These are phyloP conservation scores for Aristolochia contorta DNA, from an alignment of 164 flowering plant species.

Conservation along the genomic window DNA sequence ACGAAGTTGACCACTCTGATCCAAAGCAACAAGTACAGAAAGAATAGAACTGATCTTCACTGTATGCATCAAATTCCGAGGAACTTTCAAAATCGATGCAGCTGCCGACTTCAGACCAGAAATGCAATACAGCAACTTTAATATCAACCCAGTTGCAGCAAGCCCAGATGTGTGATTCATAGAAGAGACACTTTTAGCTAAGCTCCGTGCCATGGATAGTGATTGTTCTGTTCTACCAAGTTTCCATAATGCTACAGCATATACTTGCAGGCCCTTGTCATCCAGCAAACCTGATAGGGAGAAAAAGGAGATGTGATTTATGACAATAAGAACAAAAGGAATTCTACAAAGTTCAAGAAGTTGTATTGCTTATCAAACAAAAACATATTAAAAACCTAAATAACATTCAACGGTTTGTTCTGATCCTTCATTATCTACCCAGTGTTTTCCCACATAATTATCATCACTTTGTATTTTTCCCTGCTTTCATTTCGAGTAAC, in stretches of 20 bases:
- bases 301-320: conserved; percentile 4
- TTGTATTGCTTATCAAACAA: background rate
- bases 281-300: conserved; percentile 58
- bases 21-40: conserved; percentile 59
- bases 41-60: conserved; percentile 56
- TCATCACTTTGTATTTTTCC: background rate
- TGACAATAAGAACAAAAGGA: background rate
- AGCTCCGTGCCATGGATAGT: conserved; percentile 41
- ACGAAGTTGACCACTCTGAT: conserved; percentile 41
- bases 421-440: too few species aligned
- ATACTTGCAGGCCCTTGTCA: conserved; percentile 52
- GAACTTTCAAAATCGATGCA: conserved; percentile 57
- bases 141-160: conserved; percentile 46
- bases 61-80: conserved; percentile 47
- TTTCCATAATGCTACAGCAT: conserved; percentile 68
- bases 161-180: conserved; percentile 36
- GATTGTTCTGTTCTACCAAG: conserved; percentile 61
- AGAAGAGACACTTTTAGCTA: conserved; percentile 36
- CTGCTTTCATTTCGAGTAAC: background rate
- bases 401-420: too few species aligned
- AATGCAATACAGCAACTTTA: conserved; percentile 53
- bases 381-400: too few species aligned
- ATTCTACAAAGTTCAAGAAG: background rate
- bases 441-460: background rate
- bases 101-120: conserved; percentile 57